Evolutionary conservation across 2,329 filamentous ascomycete species (phyloP).

Genomic region (Pseudogymnoascus pannorum): DNA sequence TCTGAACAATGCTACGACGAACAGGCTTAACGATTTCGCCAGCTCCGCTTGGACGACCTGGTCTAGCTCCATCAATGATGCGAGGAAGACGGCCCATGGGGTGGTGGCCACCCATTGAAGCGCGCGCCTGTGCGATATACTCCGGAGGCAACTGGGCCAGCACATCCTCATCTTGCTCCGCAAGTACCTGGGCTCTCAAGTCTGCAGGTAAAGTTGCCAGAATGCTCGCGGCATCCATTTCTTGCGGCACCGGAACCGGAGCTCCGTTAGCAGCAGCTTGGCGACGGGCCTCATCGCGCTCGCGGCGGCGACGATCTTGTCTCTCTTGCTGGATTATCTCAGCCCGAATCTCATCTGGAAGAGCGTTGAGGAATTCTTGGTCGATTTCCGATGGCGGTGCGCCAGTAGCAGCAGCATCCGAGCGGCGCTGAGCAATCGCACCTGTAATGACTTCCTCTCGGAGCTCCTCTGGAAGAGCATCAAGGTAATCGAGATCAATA

Average conservation of each 20-base stretch:
- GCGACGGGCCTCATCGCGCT: constrained; percentile 73
- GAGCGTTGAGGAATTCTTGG: constrained; percentile 85
- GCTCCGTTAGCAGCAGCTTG: constrained; percentile 44
- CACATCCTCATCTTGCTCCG: constrained; percentile 86
- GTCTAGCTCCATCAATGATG: constrained; percentile 29
- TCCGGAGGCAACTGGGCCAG: constrained; percentile 78
- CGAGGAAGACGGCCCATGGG: constrained; percentile 32
- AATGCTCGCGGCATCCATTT: constrained; percentile 92
- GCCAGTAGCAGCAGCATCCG: constrained; percentile 62
- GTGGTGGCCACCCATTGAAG: constrained; percentile 25
- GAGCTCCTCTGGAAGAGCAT: constrained; percentile 95
- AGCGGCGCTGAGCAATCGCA: constrained; percentile 75
- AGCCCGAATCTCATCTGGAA: constrained; percentile 81
- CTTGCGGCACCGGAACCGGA: constrained; percentile 42
- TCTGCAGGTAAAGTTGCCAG: constrained; percentile 80
- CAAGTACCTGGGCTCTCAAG: constrained; percentile 76
- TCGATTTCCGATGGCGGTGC: constrained; percentile 80
- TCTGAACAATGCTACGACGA: constrained; percentile 80
- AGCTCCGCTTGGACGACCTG: constrained; percentile 41
- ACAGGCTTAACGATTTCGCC: constrained; percentile 49
- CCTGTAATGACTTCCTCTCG: constrained; percentile 93
- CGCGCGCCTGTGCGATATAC: constrained; percentile 77
- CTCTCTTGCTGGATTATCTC: constrained; percentile 90
- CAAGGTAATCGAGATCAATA: constrained; percentile 89
- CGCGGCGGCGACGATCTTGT: constrained; percentile 77